Base-by-base conservation (phyloP, 306 rosid genomes). In the Malus asiatica region DNA sequence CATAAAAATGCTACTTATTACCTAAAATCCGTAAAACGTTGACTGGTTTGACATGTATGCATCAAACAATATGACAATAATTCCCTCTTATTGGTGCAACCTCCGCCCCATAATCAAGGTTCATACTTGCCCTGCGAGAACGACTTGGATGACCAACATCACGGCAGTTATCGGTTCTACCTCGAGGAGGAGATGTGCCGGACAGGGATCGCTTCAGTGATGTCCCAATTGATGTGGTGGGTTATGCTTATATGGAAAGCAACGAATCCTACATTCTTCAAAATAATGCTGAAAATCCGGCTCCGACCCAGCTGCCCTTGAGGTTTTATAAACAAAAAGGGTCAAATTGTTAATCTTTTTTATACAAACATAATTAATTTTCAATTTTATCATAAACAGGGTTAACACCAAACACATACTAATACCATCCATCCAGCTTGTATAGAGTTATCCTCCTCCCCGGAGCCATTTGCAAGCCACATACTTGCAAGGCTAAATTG, bases 381-480 rank as follows among this genome's bases (percentile, higher is more conserved):
- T 4, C 27, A 57, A 52, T 52, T 57, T n/a, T 57, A 57, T 19
- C 29, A 57, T 10, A 62, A 16, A 45, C 10, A 20, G 22, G 12
- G 20, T 38, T 8, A 66, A 42, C 53, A 57, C 60, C 15, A 42
- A 6, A 45, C 32, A 53, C 80, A 75, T 79, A 78, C 71, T 42
- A 25, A 75, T 75, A 78, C 77, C 30, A 25, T 66, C 75, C 83
- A 79, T 4, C 78, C 78, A 44, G 78, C 77, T 57, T 78, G 77
- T 55, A 79, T 57, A n/a, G 5, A 3, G 27, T 57, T n/a, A 57
- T 57, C 12, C 52, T 63, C 20, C 22, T 70, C 46, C 71, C 25
- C 40, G 14, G 53, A 38, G 20, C 83, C 76, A 69, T 33, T 66
- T 16, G 30, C 38, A 42, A 75, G 3, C 38, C 70, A 64, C 63